These are phyloP conservation scores for Calocera cornea DNA, from an alignment of 768 basidiomycete species.

Conservation along the genomic window DNA sequence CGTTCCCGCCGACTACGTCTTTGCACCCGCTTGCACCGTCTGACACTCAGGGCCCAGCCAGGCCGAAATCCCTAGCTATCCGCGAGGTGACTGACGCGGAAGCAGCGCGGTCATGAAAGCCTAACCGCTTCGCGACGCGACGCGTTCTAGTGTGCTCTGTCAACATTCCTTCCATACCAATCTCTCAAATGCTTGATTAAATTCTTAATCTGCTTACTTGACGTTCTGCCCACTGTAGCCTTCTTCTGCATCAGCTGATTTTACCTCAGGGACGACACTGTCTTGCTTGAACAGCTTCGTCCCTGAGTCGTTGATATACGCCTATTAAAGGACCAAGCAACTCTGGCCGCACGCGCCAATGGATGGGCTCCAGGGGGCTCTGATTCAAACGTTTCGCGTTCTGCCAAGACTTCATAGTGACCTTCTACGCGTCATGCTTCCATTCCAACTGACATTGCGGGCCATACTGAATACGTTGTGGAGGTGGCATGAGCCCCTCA, in stretches of 20 bases:
- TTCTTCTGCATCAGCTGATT: background rate
- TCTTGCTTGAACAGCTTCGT: background rate
- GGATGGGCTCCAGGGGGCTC: background rate
- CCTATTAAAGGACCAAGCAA: background rate
- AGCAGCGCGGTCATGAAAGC: background rate
- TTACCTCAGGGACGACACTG: background rate
- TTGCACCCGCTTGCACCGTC: too few relatives aligned
- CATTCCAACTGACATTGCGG: background rate
- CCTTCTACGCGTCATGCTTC: background rate
- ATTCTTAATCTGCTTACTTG: background rate
- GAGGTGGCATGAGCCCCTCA: too few relatives aligned
- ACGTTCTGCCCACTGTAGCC: background rate
- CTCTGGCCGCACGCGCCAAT: background rate
- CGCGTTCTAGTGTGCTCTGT: background rate
- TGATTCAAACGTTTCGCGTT: background rate
- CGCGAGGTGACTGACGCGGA: too few relatives aligned
- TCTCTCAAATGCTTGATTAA: background rate
- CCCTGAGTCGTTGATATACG: background rate
- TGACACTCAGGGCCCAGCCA: too few relatives aligned
- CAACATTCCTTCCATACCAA: background rate
- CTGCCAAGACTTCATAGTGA: background rate
- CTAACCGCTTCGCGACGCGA: background rate
- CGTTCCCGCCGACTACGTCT: too few relatives aligned
- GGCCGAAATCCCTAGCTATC: too few relatives aligned
- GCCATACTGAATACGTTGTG: background rate